Conservation (phyloP, 345 rosid genomes). For the Lepidium sativum region DNA sequence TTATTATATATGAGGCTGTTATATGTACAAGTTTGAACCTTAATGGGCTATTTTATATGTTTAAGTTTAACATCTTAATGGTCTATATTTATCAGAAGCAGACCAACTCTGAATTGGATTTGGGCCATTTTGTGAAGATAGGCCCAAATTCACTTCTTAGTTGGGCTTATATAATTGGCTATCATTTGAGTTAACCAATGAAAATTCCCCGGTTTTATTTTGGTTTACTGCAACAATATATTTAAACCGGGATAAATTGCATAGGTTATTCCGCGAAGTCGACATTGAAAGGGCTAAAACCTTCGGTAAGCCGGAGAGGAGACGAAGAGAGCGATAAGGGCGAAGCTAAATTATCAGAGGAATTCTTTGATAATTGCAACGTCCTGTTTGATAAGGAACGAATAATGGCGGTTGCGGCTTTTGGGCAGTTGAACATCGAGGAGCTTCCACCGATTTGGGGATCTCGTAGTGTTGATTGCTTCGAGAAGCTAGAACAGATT, state of each 20-base stretch:
- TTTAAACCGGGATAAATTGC: not conserved
- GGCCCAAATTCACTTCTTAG: too few species aligned
- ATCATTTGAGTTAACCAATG: too few species aligned
- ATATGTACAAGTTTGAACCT: not conserved
- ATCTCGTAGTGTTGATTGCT: constrained; percentile 75
- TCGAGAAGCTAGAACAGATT: constrained; percentile 77
- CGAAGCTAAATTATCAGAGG: not conserved
- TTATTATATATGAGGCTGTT: not conserved
- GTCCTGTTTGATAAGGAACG: not conserved
- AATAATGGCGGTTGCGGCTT: constrained; percentile 47
- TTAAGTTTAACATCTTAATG: not conserved
- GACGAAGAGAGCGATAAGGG: not conserved
- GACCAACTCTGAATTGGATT: too few species aligned
- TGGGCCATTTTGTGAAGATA: too few species aligned
- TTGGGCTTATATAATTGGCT: too few species aligned
- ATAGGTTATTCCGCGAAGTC: constrained; percentile 18
- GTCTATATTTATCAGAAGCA: not conserved
- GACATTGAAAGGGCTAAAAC: constrained; percentile 6
- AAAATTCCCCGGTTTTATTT: not conserved
- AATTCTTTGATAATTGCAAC: not conserved
- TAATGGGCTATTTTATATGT: not conserved
- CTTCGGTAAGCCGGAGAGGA: not conserved
- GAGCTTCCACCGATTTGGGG: constrained; percentile 70
- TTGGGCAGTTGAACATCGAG: constrained; percentile 55
- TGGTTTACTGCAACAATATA: not conserved